Percentiles rank a stretch among this genome's conserved stretches.
phyloP scores from a whole-genome alignment of 176 grass and related monocot species.

The Alloteropsis semialata region DNA sequence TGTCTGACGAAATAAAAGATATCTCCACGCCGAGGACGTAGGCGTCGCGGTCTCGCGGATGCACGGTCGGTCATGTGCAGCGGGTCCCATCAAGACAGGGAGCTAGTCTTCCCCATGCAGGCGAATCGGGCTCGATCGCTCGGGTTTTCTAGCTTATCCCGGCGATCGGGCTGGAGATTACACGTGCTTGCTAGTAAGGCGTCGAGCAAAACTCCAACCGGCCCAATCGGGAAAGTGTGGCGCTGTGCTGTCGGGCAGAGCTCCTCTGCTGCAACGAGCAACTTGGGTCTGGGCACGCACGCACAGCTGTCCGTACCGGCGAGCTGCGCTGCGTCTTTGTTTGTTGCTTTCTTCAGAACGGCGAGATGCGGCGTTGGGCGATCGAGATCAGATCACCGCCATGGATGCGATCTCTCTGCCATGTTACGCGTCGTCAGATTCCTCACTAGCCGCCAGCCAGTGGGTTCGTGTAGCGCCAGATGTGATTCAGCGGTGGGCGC shows the following conservation, averaged over 20 bases:
- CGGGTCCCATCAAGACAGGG: no score
- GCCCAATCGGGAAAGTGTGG: background rate
- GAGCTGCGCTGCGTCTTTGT: background rate
- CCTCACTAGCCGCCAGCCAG: background rate
- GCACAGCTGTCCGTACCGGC: background rate
- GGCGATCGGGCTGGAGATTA: background rate
- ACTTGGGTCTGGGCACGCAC: background rate
- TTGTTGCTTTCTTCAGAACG: background rate
- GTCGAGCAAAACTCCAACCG: background rate
- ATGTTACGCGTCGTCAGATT: background rate
- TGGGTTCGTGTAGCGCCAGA: background rate
- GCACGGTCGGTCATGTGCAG: no score
- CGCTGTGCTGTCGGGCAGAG: no score
- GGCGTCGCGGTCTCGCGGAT: no score
- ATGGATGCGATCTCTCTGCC: background rate
- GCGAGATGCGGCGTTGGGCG: background rate
- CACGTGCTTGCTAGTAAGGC: background rate
- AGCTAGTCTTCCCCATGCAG: background rate
- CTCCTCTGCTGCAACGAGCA: background rate
- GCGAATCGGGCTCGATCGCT: background rate
- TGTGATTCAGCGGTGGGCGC: background rate
- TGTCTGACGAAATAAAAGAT: background rate
- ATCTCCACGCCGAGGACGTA: background rate
- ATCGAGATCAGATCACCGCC: constrained; percentile 18
- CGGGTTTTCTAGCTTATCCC: background rate